These are phyloP conservation scores for Cicer chorassanicum DNA, from an alignment of 306 rosid genomes.

Conservation along the genomic window DNA sequence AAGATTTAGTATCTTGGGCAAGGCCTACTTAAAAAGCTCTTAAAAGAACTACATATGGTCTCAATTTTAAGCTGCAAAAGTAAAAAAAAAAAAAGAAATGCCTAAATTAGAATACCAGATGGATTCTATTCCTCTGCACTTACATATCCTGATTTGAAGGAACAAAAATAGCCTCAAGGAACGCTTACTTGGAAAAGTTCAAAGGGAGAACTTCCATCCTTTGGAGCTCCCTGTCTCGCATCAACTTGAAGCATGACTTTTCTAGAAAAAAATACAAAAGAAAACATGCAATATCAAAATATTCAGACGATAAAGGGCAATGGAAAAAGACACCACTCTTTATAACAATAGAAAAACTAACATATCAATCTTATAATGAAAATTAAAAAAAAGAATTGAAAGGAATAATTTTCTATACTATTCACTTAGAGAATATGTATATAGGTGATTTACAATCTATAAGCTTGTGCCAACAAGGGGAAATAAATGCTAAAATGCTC, in stretches of 20 bases:
- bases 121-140: constrained; percentile 25
- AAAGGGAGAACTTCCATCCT: constrained; percentile 84
- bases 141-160: background rate
- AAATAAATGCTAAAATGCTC: background rate
- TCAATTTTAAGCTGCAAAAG: background rate
- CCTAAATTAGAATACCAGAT: background rate
- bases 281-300: constrained; percentile 39
- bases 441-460: constrained; percentile 17
- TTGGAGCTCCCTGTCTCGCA: constrained; percentile 92
- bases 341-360: background rate
- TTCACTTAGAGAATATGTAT: background rate
- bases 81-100: background rate
- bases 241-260: constrained; percentile 86
- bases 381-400: background rate
- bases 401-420: background rate
- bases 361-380: constrained; percentile 30
- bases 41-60: background rate
- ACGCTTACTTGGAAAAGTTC: constrained; percentile 80
- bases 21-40: no score
- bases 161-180: constrained; percentile 21
- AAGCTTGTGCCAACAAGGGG: background rate
- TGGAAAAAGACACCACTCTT: background rate
- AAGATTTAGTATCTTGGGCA: background rate
- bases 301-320: constrained; percentile 23
- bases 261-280: constrained; percentile 45